These are phyloP conservation scores for Epichloe sibirici DNA, from an alignment of 2,329 filamentous ascomycete genomes.

Conservation along the genomic window DNA sequence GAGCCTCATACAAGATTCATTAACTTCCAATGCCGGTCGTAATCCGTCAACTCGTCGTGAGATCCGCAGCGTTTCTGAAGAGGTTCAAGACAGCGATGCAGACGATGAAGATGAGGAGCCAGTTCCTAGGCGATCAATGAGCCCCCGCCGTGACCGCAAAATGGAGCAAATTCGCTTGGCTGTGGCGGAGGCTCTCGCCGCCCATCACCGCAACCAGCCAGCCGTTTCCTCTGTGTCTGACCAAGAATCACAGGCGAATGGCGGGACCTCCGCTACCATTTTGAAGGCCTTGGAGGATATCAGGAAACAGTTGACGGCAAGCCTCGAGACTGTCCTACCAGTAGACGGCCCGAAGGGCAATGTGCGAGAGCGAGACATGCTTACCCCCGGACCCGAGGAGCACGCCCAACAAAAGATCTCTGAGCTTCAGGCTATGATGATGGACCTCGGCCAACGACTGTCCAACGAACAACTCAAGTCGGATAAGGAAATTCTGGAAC, in stretches of 20 bases:
- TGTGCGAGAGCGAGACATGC: constrained; percentile 36
- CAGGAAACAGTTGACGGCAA: constrained; percentile 33
- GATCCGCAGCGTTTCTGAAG: constrained; percentile 56
- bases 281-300: constrained; percentile 56
- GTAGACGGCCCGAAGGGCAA: constrained; percentile 38
- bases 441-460: constrained; percentile 46
- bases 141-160: constrained; percentile 65
- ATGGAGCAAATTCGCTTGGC: constrained; percentile 69
- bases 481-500: constrained; percentile 35
- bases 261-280: constrained; percentile 37
- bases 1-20: constrained; percentile 57
- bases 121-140: constrained; percentile 53
- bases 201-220: constrained; percentile 35
- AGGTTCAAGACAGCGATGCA: constrained; percentile 71
- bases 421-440: constrained; percentile 47
- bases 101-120: constrained; percentile 84
- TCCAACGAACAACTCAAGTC: constrained; percentile 33
- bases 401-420: constrained; percentile 40
- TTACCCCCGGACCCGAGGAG: constrained; percentile 37
- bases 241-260: constrained; percentile 12
- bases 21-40: constrained; percentile 45
- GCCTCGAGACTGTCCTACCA: constrained; percentile 12
- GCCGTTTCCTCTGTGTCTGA: constrained; percentile 14
- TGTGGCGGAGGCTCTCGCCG: constrained; percentile 60
- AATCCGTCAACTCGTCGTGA: constrained; percentile 44